Evolutionary conservation across 768 basidiomycete species (phyloP).

Genomic region (Agaricus bisporus): DNA sequence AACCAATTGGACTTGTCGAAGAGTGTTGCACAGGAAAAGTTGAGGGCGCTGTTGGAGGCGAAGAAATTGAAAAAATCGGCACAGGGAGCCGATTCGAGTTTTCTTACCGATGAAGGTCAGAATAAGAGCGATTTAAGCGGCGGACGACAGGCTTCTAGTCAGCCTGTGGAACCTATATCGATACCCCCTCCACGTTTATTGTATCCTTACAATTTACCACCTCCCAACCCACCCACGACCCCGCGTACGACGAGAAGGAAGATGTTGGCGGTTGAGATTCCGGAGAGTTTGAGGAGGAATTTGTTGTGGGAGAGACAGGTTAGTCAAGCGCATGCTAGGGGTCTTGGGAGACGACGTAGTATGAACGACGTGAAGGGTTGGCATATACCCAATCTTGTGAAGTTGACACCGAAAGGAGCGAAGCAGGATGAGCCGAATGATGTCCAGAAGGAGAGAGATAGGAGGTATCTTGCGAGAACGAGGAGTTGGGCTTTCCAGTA

Average conservation of each 20-base stretch:
- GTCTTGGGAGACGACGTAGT: constrained; percentile 24
- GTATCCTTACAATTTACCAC: constrained; percentile 71
- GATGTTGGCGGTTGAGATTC: constrained; percentile 82
- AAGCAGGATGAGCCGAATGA: constrained; percentile 13
- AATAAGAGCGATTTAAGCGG: constrained; percentile 12
- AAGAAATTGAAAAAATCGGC: constrained; percentile 31
- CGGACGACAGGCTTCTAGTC: constrained; percentile 10
- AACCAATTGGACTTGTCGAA: constrained; percentile 48
- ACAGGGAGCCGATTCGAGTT: constrained; percentile 6
- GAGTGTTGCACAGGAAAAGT: constrained; percentile 64
- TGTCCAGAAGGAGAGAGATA: constrained; percentile 32
- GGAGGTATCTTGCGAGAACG: constrained; percentile 49
- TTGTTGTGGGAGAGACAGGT: constrained; percentile 77
- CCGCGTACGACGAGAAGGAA: constrained; percentile 80
- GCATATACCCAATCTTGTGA: constrained; percentile 32
- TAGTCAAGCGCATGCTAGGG: constrained; percentile 43
- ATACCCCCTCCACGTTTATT: constrained; percentile 40
- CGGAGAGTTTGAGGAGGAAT: constrained; percentile 77
- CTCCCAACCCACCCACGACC: constrained; percentile 60
- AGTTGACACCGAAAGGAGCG: constrained; percentile 31
- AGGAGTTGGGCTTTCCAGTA: constrained; percentile 67
- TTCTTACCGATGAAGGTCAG: constrained; percentile 9
- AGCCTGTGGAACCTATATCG: constrained; percentile 31
- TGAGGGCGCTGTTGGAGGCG: constrained; percentile 47
- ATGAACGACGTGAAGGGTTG: constrained; percentile 25